Evolutionary conservation across 768 basidiomycete species (phyloP).

Genomic region (Amanita pallidorosea): DNA sequence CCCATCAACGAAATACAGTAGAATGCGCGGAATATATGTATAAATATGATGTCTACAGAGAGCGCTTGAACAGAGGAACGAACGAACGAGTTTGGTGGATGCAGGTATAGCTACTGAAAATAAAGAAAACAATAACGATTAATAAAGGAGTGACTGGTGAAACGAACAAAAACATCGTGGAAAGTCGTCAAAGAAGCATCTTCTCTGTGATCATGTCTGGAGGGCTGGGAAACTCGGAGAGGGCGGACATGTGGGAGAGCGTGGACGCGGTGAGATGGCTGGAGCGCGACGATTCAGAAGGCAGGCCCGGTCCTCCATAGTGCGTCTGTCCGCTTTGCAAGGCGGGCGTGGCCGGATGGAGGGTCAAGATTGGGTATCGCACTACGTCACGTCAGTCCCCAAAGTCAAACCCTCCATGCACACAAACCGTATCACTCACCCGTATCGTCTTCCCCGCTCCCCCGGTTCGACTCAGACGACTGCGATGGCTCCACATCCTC

Average conservation of each 20-base stretch:
- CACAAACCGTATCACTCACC: constrained; percentile 16
- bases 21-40: background rate
- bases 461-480: constrained; percentile 25
- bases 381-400: constrained; percentile 1
- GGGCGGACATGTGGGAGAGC: constrained; percentile 53
- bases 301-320: constrained; percentile 14
- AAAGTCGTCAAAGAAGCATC: background rate
- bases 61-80: background rate
- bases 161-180: no score
- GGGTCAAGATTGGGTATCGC: background rate
- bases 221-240: constrained; percentile 57
- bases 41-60: background rate
- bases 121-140: background rate
- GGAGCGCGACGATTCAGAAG: constrained; percentile 24
- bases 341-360: background rate
- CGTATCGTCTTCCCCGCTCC: constrained; percentile 24
- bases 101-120: background rate
- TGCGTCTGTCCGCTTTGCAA: background rate
- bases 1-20: constrained; percentile 1
- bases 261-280: constrained; percentile 58
- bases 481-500: constrained; percentile 38
- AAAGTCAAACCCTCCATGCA: background rate
- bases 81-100: background rate
- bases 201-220: background rate
- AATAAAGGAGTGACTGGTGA: background rate